Evolutionary conservation across 169 alveolate genomes (phyloP).

Genomic region (Eimeria tenella): DNA sequence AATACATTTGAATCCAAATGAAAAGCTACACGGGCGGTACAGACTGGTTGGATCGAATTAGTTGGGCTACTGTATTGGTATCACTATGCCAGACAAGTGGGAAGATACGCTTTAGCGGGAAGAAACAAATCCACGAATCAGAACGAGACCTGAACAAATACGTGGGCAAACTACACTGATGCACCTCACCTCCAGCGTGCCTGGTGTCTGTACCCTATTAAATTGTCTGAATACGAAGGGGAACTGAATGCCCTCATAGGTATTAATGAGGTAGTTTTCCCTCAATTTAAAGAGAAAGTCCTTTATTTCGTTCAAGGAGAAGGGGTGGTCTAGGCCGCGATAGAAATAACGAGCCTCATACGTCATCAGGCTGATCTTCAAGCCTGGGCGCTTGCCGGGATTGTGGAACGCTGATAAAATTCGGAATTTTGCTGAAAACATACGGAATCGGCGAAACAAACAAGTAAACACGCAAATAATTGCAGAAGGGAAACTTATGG

Average conservation of each 20-base stretch:
- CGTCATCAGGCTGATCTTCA: conserved; percentile 88
- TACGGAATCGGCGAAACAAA: background rate
- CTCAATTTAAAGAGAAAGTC: conserved; percentile 89
- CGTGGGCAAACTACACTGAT: no score
- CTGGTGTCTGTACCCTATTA: conserved; percentile 80
- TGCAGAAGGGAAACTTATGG: no score
- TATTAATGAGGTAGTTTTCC: conserved; percentile 88
- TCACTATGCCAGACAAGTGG: no score
- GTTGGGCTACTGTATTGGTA: no score
- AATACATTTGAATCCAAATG: no score
- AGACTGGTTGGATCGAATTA: no score
- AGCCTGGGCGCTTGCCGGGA: conserved; percentile 92
- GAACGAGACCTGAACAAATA: no score
- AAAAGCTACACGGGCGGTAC: no score
- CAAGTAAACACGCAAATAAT: no score
- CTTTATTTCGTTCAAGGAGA: conserved; percentile 89
- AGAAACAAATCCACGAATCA: no score
- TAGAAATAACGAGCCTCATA: conserved; percentile 91
- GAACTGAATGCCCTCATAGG: conserved; percentile 90
- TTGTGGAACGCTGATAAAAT: conserved; percentile 91
- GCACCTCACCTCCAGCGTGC: conserved; percentile 70
- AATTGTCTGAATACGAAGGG: conserved; percentile 92
- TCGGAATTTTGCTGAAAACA: conserved; percentile 85
- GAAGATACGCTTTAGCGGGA: no score
- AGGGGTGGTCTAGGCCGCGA: conserved; percentile 92